A percentile compares a stretch with the other conserved stretches of the same genome.
Conservation (phyloP, 2,329 filamentous ascomycete genomes). For the Spiromastix sp. region DNA sequence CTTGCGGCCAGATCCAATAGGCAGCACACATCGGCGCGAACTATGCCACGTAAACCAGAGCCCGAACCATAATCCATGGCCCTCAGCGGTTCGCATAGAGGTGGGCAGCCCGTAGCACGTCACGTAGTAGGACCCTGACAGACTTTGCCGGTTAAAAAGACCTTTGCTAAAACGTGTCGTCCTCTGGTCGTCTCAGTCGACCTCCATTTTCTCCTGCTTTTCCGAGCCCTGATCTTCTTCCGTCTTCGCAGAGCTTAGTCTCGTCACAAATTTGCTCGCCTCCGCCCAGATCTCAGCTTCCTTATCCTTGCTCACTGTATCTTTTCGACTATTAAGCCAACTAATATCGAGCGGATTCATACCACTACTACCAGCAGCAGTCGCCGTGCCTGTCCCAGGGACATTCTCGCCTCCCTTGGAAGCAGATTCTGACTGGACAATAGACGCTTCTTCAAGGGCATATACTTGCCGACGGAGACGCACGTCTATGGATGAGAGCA, state of each 20-base stretch:
- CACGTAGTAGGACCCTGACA: no score
- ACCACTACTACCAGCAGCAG: slow-evolving; percentile 17
- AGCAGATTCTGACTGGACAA: slow-evolving; percentile 45
- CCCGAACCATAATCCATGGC: no score
- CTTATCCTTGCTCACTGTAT: slow-evolving; percentile 71
- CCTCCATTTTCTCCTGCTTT: slow-evolving; percentile 26
- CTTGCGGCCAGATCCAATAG: no score
- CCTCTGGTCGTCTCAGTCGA: slow-evolving; percentile 21
- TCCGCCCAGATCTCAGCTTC: slow-evolving; percentile 68
- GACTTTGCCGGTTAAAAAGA: no score
- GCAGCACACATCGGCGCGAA: no score
- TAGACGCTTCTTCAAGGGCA: slow-evolving; percentile 70
- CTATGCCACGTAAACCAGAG: no score
- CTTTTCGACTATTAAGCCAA: slow-evolving; percentile 77
- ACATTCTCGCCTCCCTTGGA: slow-evolving; percentile 22
- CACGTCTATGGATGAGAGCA: slow-evolving; percentile 64
- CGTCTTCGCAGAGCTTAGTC: slow-evolving; percentile 16
- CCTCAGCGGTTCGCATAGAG: no score
- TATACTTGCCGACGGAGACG: slow-evolving; percentile 65
- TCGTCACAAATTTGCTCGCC: slow-evolving; percentile 45
- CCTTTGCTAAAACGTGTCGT: no score
- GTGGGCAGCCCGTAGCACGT: no score
- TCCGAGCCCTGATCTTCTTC: slow-evolving; percentile 11
- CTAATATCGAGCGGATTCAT: slow-evolving; percentile 67
- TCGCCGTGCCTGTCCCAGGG: slow-evolving; percentile 17